Evolutionary conservation across 192 early-diverging fungal species (phyloP), one percentile per base, ranked within the genome.

Genomic region (Paraglomus brasilianum): DNA sequence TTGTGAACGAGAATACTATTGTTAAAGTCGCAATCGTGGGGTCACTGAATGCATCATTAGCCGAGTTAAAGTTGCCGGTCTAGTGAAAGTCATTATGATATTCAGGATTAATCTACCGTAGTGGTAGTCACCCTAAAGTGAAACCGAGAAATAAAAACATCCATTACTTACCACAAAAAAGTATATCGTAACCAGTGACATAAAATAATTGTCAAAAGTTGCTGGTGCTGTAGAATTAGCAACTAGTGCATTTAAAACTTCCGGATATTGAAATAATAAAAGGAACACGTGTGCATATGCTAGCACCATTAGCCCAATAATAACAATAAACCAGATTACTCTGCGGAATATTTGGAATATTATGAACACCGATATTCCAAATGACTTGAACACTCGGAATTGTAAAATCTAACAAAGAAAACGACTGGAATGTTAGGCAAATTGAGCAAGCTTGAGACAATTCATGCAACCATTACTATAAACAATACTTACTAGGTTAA

Each of bases 1-100:
- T 68, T 42, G 41, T 15, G 30, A 68, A 56, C n/a, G 36, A 64
- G 14, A 68, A 68, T 19, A 61, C 55, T 13, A 68, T 17, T 68
- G 42, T 36, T 30, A 68, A 21, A 22, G 36, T 7, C 10, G 30
- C 39, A 17, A 68, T 50, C 4, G 65, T 44, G n/a, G 1, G 19
- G 14, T 24, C 58, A 15, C 30, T 13, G 19, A 40, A 40, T 14
- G 38, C 15, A 11, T 22, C 24, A 4, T 60, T 17, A 59, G 42
- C 15, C 5, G 57, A 14, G 1, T 14, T n/a, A 59, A 15, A 59
- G 38, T 38, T 8, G n/a, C 57, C 57, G 38, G 42, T 30, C 57
- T 59, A 40, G 19, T 39, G 38, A 42, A 39, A 30, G 3, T 30
- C 30, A 30, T 30, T 3, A 30, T 39, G 14, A 14, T 17, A 59